Evolutionary conservation across 1,284 basidiomycete species (phyloP).

Genomic region (Ceratorhiza oryzae-sativae): DNA sequence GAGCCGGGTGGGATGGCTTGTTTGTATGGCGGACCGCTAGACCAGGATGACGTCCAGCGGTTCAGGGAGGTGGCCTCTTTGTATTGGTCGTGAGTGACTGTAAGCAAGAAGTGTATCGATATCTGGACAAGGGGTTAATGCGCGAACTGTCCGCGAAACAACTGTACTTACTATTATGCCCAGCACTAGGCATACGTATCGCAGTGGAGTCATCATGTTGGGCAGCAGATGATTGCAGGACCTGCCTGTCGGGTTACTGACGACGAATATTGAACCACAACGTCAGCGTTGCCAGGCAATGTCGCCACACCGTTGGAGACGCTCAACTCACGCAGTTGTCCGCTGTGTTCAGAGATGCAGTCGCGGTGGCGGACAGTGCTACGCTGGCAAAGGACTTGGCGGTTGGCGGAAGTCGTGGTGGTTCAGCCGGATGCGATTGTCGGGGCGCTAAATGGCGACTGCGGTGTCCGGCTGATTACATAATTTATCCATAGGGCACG

Average conservation of each 20-base stretch:
- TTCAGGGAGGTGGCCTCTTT: slow-evolving; percentile 51
- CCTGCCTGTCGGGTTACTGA: neutral
- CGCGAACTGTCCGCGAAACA: neutral
- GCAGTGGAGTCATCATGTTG: slow-evolving; percentile 79
- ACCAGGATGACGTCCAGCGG: slow-evolving; percentile 33
- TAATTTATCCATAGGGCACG: neutral
- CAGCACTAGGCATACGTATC: slow-evolving; percentile 72
- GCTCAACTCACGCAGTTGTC: neutral
- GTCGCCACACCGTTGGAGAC: neutral
- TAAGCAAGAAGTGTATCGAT: slow-evolving; percentile 52
- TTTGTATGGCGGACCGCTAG: slow-evolving; percentile 38
- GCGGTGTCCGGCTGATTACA: slow-evolving; percentile 13
- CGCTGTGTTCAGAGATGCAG: neutral
- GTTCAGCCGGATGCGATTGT: slow-evolving; percentile 14
- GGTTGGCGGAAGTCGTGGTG: slow-evolving; percentile 8
- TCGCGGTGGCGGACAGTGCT: neutral
- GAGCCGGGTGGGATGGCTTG: slow-evolving; percentile 35
- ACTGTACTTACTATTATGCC: slow-evolving; percentile 63
- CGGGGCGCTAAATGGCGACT: slow-evolving; percentile 13
- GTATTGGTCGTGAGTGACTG: slow-evolving; percentile 52
- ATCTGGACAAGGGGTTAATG: slow-evolving; percentile 45
- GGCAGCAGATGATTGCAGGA: slow-evolving; percentile 5
- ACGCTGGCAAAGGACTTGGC: slow-evolving; percentile 9
- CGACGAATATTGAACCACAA: neutral
- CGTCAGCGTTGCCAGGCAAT: neutral